Base-by-base conservation (phyloP, 2,329 filamentous ascomycete genomes). In the Pestalotiopsis sp. region DNA sequence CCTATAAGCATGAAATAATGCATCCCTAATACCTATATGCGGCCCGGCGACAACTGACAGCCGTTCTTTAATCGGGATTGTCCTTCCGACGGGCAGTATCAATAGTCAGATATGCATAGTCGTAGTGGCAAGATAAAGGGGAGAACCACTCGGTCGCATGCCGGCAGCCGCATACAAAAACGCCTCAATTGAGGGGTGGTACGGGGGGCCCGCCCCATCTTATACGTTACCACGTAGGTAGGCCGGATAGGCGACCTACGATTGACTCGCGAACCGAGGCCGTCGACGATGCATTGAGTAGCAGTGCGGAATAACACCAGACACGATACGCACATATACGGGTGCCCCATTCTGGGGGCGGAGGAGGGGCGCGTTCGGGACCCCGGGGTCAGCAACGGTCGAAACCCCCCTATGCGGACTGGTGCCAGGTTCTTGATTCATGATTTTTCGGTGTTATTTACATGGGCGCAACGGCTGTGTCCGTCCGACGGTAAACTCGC, bases 211-310 rank as follows among this genome's bases (percentile, higher is more conserved):
- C 45, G 17, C 45, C 45, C 17, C 20, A 52, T 23, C 45, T 52
- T 52, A 36, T 36, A 36, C 17, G 20, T 52, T 17, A 52, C 45
- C 45, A 52, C 45, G 20, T 9, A 52, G 17, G 45, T 52, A 20
- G 45, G n/a, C 45, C 45, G 17, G 45, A 52, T 52, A 52, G 45
- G 45, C n/a, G 45, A 65, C 20, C 27, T 23, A 14, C 20, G n/a
- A 56, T 45, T 66, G 49, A 58, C 63, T 66, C 63, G 63, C 31
- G 63, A 66, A 25, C 45, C 45, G 45, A 52, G 45, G 45, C n/a
- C 45, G 45, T 52, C 17, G 45, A 52, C 45, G 45, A 52, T 52
- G 45, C 45, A 52, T 52, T 52, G 45, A 36, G 23, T 25, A 36
- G 25, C 3, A 4, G 20, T 25, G 57, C 45, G 45, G 45, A 63